Conservation (phyloP, 805 yeast species). For the Candida coquimbonensis region DNA sequence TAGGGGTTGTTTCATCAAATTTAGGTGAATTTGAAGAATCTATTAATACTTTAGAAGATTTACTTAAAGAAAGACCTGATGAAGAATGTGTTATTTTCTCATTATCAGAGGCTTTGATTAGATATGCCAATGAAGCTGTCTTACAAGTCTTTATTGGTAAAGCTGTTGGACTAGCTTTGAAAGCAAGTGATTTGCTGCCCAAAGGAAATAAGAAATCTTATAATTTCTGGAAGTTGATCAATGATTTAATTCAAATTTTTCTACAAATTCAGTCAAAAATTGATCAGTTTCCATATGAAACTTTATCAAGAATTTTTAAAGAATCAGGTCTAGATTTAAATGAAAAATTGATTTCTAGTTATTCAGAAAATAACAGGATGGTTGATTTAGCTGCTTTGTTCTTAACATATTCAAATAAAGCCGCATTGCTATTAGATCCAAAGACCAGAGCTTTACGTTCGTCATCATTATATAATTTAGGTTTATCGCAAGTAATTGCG, state of each 20-base stretch:
- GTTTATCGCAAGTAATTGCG: conserved; percentile 51
- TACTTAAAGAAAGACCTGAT: conserved; percentile 37
- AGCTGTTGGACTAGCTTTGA: conserved; percentile 42
- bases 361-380: conserved; percentile 19
- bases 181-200: conserved; percentile 38
- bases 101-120: conserved; percentile 49
- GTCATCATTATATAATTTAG: conserved; percentile 60
- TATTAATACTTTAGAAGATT: conserved; percentile 34
- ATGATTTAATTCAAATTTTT: conserved; percentile 49
- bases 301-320: conserved; percentile 19
- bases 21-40: conserved; percentile 65
- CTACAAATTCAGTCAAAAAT: conserved; percentile 48
- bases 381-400: conserved; percentile 33
- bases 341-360: conserved; percentile 19
- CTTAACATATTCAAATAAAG: conserved; percentile 40
- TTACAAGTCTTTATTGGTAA: conserved; percentile 60
- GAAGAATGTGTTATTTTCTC: conserved; percentile 47
- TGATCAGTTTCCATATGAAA: conserved; percentile 41
- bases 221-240: conserved; percentile 59
- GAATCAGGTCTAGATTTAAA: conserved; percentile 23
- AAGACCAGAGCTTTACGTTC: conserved; percentile 46
- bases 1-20: conserved; percentile 58
- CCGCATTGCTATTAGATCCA: conserved; percentile 34
- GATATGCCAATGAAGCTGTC: conserved; percentile 46
- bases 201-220: conserved; percentile 37